Conservation (phyloP, 202 grass and related monocot species). For the Sporobolus alterniflorus region DNA sequence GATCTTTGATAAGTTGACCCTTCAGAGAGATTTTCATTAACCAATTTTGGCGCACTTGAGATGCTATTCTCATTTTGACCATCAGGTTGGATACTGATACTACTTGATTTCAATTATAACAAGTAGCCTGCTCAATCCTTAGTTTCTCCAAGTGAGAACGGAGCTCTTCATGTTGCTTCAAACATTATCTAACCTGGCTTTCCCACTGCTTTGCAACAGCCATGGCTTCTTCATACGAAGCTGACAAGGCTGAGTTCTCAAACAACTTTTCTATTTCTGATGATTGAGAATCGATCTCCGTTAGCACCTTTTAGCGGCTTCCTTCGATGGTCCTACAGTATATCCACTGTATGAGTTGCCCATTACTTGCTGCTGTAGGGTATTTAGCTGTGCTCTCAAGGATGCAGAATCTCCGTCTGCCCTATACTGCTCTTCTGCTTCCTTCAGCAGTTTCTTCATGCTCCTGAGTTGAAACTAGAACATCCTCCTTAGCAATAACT, state of each 20-base stretch:
- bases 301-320: conserved; percentile 88
- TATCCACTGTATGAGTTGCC: conserved; percentile 56
- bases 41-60: conserved; percentile 48
- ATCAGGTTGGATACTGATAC: conserved; percentile 43
- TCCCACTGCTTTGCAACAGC: conserved; percentile 83
- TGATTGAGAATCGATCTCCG: conserved; percentile 99
- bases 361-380: conserved; percentile 73
- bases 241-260: conserved; percentile 80
- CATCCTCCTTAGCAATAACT: conserved; percentile 92
- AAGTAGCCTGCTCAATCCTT: conserved; percentile 62
- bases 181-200: conserved; percentile 91
- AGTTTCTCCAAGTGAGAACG: conserved; percentile 67
- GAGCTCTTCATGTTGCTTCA: conserved; percentile 92
- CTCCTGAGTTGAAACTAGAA: conserved; percentile 79
- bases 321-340: conserved; percentile 50
- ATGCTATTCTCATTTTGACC: conserved; percentile 54
- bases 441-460: conserved; percentile 89
- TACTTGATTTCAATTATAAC: conserved; percentile 55
- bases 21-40: conserved; percentile 69
- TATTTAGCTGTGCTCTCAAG: conserved; percentile 92
- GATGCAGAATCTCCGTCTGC: conserved; percentile 91
- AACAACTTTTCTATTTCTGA: conserved; percentile 95
- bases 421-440: conserved; percentile 96
- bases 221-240: conserved; percentile 74
- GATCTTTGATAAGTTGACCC: conserved; percentile 86